Evolutionary conservation across 495 filamentous ascomycete genomes (phyloP), one percentile per base, ranked within the genome.

Genomic region (Penicillium flavigenum): DNA sequence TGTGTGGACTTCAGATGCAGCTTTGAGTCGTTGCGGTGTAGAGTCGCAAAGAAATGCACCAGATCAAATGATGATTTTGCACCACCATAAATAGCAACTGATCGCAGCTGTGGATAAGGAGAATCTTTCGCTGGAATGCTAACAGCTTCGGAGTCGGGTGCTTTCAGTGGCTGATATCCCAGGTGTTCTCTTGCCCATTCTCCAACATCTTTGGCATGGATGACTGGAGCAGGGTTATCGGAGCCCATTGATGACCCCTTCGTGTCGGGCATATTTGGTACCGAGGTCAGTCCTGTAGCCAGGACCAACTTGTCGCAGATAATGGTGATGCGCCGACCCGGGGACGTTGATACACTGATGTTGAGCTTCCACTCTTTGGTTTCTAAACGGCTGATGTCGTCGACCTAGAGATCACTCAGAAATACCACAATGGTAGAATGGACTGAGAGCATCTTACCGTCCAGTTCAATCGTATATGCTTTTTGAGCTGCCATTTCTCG

Each of bases 1-100:
- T 75, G 3, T 5, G 36, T 53, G 8, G 29, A 27, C 3, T 56
- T 41, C 1, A 70, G 48, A 17, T 62, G 59, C 19, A 62, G 36
- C 2, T 49, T 47, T 3, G 58, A 45, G 8, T 53, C 56, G 0
- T 64, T 64, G 9, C 52, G 62, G 43, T 72, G 69, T 0, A 72
- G 52, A 0, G 77, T 76, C 3, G 83, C 86, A 62, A 85, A 88
- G 8, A 79, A 76, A 58, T 90, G 88, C 0, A 84, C 87, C 2
- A 83, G 77, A 69, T 92, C 89, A 71, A 82, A 89, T 0, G 81
- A 84, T 1, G 84, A 87, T 63, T 92, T 93, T 0, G 79, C 81
- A 0, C 82, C 84, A 6, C 89, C 87, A 42, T 89, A 78, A 0
- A 92, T 77, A 0, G 78, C 79, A 2, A 91, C 71, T 0, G 64